phyloP scores from a whole-genome alignment of 2,329 filamentous ascomycete species.

The Blumeriella jaapii region DNA sequence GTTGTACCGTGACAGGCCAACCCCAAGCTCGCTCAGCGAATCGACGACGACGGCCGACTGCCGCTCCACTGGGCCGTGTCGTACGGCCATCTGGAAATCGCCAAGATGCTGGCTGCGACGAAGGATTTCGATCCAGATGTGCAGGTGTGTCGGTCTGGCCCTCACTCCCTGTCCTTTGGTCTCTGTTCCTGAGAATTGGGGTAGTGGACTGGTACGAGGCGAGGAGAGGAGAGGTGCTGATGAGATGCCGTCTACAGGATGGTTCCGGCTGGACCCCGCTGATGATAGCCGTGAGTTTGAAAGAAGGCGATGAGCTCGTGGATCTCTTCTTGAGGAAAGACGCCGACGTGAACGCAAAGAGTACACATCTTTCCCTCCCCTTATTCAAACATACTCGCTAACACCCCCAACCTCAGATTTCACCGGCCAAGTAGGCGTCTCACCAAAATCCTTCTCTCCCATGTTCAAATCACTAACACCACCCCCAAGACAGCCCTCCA shows the following conservation, averaged over 20 bases:
- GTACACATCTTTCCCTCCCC: conserved; percentile 29
- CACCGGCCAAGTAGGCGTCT: conserved; percentile 44
- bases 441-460: not conserved
- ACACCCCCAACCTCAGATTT: conserved; percentile 37
- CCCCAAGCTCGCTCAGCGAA: conserved; percentile 57
- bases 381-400: not conserved
- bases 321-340: conserved; percentile 55
- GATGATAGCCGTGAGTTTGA: conserved; percentile 70
- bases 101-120: conserved; percentile 56
- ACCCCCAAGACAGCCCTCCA: conserved; percentile 65
- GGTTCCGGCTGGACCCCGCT: conserved; percentile 72
- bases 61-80: conserved; percentile 92
- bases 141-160: conserved; percentile 38
- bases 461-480: conserved; percentile 3
- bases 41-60: conserved; percentile 80
- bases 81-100: conserved; percentile 66
- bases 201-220: not conserved
- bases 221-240: not conserved
- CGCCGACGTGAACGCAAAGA: conserved; percentile 65
- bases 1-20: no score
- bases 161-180: not conserved
- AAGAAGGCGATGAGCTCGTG: conserved; percentile 58
- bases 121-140: conserved; percentile 76
- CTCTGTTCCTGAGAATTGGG: not conserved
- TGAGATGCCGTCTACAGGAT: conserved; percentile 39